Conservation (phyloP, 805 yeast species). For the Hanseniaspora lindneri region DNA sequence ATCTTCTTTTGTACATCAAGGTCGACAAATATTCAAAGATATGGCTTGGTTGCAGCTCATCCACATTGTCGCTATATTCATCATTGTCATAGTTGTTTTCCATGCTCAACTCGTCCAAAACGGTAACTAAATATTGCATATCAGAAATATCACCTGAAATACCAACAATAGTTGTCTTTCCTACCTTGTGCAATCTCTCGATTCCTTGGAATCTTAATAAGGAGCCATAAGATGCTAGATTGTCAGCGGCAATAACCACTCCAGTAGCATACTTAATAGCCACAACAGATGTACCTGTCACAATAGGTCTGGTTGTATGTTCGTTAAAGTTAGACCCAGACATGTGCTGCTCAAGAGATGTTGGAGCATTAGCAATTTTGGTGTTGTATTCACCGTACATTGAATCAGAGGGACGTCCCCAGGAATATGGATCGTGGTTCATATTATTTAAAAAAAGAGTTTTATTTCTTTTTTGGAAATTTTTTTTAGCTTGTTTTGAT, state of each 20-base stretch:
- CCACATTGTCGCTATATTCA: conserved; percentile 35
- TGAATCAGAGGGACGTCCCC: conserved; percentile 90
- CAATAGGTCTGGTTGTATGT: conserved; percentile 88
- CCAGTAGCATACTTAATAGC: conserved; percentile 86
- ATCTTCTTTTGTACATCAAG: conserved; percentile 75
- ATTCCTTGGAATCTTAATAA: conserved; percentile 73
- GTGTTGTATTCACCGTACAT: conserved; percentile 73
- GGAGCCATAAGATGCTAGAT: conserved; percentile 86
- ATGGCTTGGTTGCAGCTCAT: conserved; percentile 67
- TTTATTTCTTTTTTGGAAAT: not conserved
- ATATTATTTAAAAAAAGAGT: conserved; percentile 32
- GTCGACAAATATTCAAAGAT: conserved; percentile 78
- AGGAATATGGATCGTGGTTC: conserved; percentile 89
- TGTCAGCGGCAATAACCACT: conserved; percentile 88
- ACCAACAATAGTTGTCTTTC: conserved; percentile 79
- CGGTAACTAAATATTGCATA: conserved; percentile 67
- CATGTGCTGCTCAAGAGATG: not conserved
- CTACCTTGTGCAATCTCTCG: conserved; percentile 77
- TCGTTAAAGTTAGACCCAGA: conserved; percentile 57
- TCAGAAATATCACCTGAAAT: conserved; percentile 91
- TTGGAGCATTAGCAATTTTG: conserved; percentile 45
- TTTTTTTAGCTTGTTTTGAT: not conserved
- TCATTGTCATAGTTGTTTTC: conserved; percentile 66
- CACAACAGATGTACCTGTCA: conserved; percentile 92
- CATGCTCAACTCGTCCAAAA: conserved; percentile 65